Base-by-base conservation (phyloP, 768 basidiomycete species). In the Candolleomyces aberdarensis region DNA sequence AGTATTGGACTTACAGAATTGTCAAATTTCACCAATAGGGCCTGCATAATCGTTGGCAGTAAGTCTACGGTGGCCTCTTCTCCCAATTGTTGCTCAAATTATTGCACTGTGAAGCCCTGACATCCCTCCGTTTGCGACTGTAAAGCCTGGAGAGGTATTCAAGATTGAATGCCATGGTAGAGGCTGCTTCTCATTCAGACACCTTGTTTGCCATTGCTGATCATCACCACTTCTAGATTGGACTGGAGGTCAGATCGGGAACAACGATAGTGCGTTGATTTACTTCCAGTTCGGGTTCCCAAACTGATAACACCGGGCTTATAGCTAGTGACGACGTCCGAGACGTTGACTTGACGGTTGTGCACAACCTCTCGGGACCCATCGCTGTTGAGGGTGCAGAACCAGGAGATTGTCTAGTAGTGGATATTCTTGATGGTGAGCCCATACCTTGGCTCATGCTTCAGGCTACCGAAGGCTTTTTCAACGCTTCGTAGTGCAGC, bases 231-330 rank as follows among this genome's bases (percentile, higher is more conserved):
- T n/a, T 47, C 14, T 32, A 88, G 88, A 89, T 65, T 91, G 88
- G 89, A 91, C 88, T 15, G 89, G 88, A 17, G 88, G 87, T 0
- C 88, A 91, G 66, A 89, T 90, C 53, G 86, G 87, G 48, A 90
- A 89, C 68, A 90, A 89, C 62, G 86, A 90, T 63, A 79, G 87
- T 87, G 59, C 31, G 82, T 74, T 22, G n/a, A 22, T 59, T 46
- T 5, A 36, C 31, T 47, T 15, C 20, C 36, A 41, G n/a, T 26
- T 19, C 20, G 17, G 26, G 6, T 5, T 36, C 36, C 11, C n/a
- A 31, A 11, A 20, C 36, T 26, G 17, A 15, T 10, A 8, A 54
- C 1, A 19, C 17, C 52, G 32, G 32, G 47, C n/a, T 26, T 22
- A 15, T 57, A 88, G 87, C 67, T 63, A 84, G 84, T 65, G 89